phyloP scores from a whole-genome alignment of 1,284 basidiomycete genomes.

The Gomphus bonarii region DNA sequence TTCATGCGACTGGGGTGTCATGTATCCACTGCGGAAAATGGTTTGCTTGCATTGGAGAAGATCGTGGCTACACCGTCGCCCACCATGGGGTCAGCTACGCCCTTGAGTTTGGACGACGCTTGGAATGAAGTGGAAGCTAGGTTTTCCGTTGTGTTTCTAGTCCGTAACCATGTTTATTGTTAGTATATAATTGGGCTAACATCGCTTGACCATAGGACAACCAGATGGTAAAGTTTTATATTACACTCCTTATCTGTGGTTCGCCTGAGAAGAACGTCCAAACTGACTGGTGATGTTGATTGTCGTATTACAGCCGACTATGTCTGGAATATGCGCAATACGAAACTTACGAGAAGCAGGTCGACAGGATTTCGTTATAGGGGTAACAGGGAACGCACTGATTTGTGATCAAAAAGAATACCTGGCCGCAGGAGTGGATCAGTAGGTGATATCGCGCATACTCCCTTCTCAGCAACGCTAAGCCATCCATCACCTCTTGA shows the following conservation, averaged over 20 bases:
- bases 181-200: background rate
- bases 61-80: conserved; percentile 31
- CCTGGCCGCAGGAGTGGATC: conserved; percentile 65
- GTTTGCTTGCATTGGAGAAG: conserved; percentile 69
- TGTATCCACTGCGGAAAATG: conserved; percentile 79
- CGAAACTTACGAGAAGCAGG: conserved; percentile 55
- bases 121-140: conserved; percentile 4
- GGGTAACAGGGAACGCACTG: conserved; percentile 66
- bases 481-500: conserved; percentile 1
- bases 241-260: background rate
- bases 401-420: conserved; percentile 66
- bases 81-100: background rate
- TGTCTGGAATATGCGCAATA: conserved; percentile 70
- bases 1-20: conserved; percentile 71
- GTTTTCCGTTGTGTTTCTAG: conserved; percentile 4
- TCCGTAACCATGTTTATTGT: background rate
- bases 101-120: background rate
- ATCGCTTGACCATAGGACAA: background rate
- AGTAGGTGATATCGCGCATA: conserved; percentile 32
- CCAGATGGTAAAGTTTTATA: background rate
- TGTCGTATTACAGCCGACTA: conserved; percentile 37
- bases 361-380: conserved; percentile 66
- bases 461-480: conserved; percentile 1
- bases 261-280: no score
- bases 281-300: background rate